These are phyloP conservation scores for Gastrolobium bilobum DNA, from an alignment of 306 rosid genomes.

Conservation along the genomic window DNA sequence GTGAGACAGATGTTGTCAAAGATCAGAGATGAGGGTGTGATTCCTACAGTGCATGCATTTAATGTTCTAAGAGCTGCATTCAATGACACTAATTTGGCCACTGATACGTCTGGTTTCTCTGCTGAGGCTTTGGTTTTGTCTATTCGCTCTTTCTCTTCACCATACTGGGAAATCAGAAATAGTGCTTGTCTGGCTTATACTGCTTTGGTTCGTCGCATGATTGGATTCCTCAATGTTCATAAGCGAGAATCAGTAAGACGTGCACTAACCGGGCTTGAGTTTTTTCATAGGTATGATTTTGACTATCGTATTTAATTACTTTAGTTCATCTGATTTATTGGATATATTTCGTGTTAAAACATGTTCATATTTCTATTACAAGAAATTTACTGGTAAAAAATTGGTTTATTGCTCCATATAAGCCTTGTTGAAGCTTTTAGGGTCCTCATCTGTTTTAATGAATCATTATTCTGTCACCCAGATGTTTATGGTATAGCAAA, in stretches of 20 bases:
- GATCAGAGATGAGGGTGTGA: constrained; percentile 92
- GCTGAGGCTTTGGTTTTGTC: constrained; percentile 91
- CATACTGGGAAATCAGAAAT: constrained; percentile 95
- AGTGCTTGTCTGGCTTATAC: constrained; percentile 97
- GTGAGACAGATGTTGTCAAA: constrained; percentile 63
- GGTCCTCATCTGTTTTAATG: background rate
- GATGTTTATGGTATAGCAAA: background rate
- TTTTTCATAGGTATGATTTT: constrained; percentile 85
- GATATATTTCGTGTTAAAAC: background rate
- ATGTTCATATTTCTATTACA: constrained; percentile 14
- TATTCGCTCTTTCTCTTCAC: constrained; percentile 88
- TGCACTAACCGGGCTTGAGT: constrained; percentile 91
- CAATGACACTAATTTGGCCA: constrained; percentile 92
- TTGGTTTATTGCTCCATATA: background rate
- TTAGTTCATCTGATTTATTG: constrained; percentile 6
- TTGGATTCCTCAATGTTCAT: constrained; percentile 94
- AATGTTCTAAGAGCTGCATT: constrained; percentile 91
- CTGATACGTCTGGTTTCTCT: constrained; percentile 94
- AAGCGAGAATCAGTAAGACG: constrained; percentile 93
- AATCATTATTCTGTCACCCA: background rate
- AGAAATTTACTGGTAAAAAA: background rate
- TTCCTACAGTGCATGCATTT: constrained; percentile 97
- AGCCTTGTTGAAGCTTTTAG: background rate
- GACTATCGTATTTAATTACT: constrained; percentile 21
- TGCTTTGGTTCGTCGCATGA: constrained; percentile 92